These are phyloP conservation scores for Phialophora verrucosa DNA, from an alignment of 2,329 filamentous ascomycete genomes.

Conservation along the genomic window DNA sequence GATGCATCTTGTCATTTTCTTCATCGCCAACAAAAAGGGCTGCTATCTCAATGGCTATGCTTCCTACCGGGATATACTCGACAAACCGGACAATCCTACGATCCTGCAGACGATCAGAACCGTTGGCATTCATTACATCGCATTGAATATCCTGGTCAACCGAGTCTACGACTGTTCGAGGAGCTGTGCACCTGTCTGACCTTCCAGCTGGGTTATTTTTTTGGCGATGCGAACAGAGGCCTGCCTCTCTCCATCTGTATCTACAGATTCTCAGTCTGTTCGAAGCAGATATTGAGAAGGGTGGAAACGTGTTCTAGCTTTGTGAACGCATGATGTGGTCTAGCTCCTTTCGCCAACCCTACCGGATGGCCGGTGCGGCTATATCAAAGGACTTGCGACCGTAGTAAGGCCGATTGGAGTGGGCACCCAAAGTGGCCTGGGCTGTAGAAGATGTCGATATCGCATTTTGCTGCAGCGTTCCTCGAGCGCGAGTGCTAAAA, in stretches of 20 bases:
- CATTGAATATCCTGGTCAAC: not conserved
- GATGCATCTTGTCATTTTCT: not conserved
- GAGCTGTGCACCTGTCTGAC: not conserved
- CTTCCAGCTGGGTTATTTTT: not conserved
- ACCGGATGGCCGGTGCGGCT: not conserved
- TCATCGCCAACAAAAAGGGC: not conserved
- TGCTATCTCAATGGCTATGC: not conserved
- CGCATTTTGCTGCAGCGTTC: not conserved
- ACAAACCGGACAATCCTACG: not conserved
- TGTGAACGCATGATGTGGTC: not conserved
- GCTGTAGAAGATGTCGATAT: not conserved
- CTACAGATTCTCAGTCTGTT: not conserved
- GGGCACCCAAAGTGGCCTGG: not conserved
- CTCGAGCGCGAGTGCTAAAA: not conserved
- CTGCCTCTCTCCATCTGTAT: not conserved
- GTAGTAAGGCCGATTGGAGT: not conserved
- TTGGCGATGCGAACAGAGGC: not conserved
- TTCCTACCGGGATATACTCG: not conserved
- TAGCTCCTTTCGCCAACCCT: not conserved
- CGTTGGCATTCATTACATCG: not conserved
- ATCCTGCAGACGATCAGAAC: not conserved
- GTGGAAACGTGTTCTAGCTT: not conserved
- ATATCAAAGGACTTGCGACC: not conserved
- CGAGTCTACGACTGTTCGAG: not conserved
- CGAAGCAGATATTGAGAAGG: not conserved